These are phyloP conservation scores for Entrophospora sp. DNA, from an alignment of 192 early-diverging fungal genomes.

Conservation along the genomic window DNA sequence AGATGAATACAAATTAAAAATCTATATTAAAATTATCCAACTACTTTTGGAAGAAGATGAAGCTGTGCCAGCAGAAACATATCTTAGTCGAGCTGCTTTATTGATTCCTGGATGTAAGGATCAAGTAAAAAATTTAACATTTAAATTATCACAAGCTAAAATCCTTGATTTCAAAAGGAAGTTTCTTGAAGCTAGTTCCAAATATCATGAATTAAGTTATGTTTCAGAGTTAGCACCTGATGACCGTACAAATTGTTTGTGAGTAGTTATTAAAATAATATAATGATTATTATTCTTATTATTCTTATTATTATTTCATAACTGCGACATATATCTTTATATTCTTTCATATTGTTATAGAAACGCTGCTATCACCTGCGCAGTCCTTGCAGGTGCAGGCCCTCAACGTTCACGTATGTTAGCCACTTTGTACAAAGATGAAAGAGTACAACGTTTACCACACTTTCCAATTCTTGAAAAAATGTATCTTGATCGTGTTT, in stretches of 20 bases:
- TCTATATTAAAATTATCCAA: conserved; percentile 81
- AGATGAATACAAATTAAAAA: conserved; percentile 61
- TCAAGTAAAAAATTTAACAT: conserved; percentile 47
- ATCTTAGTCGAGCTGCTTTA: conserved; percentile 74
- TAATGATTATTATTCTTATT: background rate
- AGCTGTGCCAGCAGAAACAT: conserved; percentile 67
- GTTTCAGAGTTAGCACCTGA: conserved; percentile 49
- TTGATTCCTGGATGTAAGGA: conserved; percentile 50
- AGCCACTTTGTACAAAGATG: conserved; percentile 86
- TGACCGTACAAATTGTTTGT: conserved; percentile 48
- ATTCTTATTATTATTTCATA: background rate
- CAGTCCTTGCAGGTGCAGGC: conserved; percentile 84
- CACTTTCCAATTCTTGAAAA: conserved; percentile 79
- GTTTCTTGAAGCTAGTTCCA: conserved; percentile 77
- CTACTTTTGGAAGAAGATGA: conserved; percentile 82
- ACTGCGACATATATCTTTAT: background rate
- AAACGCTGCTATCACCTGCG: conserved; percentile 76
- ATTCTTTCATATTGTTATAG: conserved; percentile 21
- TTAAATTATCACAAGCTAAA: conserved; percentile 74
- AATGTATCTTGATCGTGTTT: conserved; percentile 87
- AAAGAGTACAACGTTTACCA: conserved; percentile 71
- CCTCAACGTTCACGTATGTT: conserved; percentile 80
- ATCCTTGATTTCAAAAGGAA: conserved; percentile 76
- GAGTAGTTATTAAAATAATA: conserved; percentile 21
- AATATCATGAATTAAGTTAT: conserved; percentile 82